Evolutionary conservation across 1,284 basidiomycete species (phyloP), one percentile per base, ranked within the genome.

Genomic region (Sanguinoderma infundibulare): DNA sequence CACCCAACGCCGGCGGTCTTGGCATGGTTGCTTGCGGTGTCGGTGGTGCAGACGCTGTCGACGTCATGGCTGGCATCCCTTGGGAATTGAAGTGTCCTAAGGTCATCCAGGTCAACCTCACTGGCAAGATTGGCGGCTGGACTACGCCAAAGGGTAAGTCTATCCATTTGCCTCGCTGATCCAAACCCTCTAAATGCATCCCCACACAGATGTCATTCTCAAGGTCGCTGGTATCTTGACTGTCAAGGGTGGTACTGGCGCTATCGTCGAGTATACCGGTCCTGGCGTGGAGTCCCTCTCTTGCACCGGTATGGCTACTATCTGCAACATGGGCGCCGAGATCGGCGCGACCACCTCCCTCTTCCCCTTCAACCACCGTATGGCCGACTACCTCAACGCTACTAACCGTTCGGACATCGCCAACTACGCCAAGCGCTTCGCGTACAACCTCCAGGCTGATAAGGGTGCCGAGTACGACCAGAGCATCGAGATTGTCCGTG

Each of bases 261-360:
- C 95, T 63, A 98, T 98, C 73, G 94, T 98, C 68, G 96, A 98
- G 77, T 98, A 98, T 84, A 89, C 83, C 70, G 96, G 96, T 68
- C 79, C 94, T 70, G 97, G 97, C 86, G 93, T 99, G 70, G 92
- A 97, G 76, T 94, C 94, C 35, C 87, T 99, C 68, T 98, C 96
- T 53, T 95, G 93, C 87, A 99, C 97, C 52, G 98, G 97, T 82
- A 98, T 98, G 97, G 98, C 94, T 63, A 99, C 97, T 55, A 96
- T 98, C 72, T 98, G 97, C 81, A 99, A 98, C 89, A 99, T 98
- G 97, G 98, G 98, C 86, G 98, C 98, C 74, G 97, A 99, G 81
- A 98, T 99, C 73, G 97, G 98, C 78, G 97, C 97, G 54, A 99
- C 97, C 46, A 98, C 98, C 55, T 98, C 97, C 20, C 80, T 98